These are phyloP conservation scores for Microdochium trichocladiopsis DNA, from an alignment of 2,329 filamentous ascomycete species.

Conservation along the genomic window DNA sequence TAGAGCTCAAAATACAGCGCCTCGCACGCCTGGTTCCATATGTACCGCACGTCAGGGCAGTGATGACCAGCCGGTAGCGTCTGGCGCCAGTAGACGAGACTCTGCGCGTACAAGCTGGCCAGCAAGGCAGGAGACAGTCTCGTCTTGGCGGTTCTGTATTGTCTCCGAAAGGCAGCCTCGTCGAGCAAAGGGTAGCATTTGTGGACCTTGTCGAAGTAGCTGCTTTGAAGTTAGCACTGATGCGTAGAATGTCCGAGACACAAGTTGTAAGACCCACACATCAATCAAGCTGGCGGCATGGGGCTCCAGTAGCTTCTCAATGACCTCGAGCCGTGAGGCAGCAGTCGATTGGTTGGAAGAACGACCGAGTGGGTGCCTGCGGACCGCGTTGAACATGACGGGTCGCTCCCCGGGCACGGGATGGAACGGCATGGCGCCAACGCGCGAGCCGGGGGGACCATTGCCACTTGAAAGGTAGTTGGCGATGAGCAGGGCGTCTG, in stretches of 20 bases:
- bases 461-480: slow-evolving; percentile 49
- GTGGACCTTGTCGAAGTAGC: slow-evolving; percentile 49
- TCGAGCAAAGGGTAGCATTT: slow-evolving; percentile 56
- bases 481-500: slow-evolving; percentile 54
- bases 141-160: slow-evolving; percentile 34
- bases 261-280: slow-evolving; percentile 33
- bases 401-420: slow-evolving; percentile 16
- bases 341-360: slow-evolving; percentile 23
- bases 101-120: slow-evolving; percentile 50
- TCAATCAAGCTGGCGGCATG: slow-evolving; percentile 42
- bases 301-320: slow-evolving; percentile 53
- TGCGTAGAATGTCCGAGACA: background rate
- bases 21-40: slow-evolving; percentile 55
- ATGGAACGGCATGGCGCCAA: slow-evolving; percentile 22
- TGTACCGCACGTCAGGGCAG: slow-evolving; percentile 50
- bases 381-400: slow-evolving; percentile 38
- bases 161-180: slow-evolving; percentile 41
- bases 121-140: slow-evolving; percentile 48
- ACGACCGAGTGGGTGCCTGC: slow-evolving; percentile 36
- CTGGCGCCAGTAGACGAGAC: slow-evolving; percentile 48
- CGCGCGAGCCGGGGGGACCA: too few relatives aligned
- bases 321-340: slow-evolving; percentile 42
- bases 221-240: slow-evolving; percentile 12
- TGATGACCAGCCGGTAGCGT: slow-evolving; percentile 29
- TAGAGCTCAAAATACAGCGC: slow-evolving; percentile 54